Percentiles rank a stretch among this genome's conserved stretches.
These are phyloP conservation scores for Fusarium sp. DNA, from an alignment of 2,329 filamentous ascomycete genomes.

Conservation along the genomic window DNA sequence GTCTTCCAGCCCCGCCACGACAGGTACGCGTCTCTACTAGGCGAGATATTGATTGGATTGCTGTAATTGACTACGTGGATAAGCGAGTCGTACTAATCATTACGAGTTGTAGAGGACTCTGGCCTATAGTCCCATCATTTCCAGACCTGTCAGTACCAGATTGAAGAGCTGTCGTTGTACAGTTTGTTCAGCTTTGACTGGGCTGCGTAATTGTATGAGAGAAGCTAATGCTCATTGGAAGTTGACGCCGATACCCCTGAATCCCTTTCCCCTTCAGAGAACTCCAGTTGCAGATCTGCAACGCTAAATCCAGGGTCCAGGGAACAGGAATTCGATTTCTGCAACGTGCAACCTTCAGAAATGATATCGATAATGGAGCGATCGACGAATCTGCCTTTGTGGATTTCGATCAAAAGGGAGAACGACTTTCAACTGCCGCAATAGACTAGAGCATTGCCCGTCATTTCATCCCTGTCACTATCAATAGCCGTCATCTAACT, in stretches of 20 bases:
- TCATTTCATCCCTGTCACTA: not conserved
- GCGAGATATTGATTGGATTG: conserved; percentile 26
- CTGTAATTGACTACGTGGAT: conserved; percentile 3
- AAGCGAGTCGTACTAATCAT: conserved; percentile 3
- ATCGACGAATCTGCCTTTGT: not conserved
- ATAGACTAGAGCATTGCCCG: not conserved
- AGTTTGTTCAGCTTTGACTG: not conserved
- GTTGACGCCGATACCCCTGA: conserved; percentile 22
- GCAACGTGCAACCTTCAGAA: not conserved
- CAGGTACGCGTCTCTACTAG: conserved; percentile 23
- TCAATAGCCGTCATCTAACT: not conserved
- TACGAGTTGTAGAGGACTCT: not conserved
- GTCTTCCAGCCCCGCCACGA: not conserved
- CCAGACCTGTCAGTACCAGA: not conserved
- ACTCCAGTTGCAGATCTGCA: conserved; percentile 22
- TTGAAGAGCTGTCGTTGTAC: not conserved
- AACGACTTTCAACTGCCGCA: not conserved
- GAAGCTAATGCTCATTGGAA: conserved; percentile 9
- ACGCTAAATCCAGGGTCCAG: conserved; percentile 36
- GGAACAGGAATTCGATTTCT: not conserved
- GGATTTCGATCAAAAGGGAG: not conserved
- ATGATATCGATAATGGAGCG: not conserved
- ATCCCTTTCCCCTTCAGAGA: conserved; percentile 2
- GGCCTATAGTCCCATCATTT: too few relatives aligned
- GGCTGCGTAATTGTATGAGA: conserved; percentile 10